Percentiles rank a stretch among this genome's conserved stretches.
Evolutionary conservation across 257 asterid species (phyloP).

Genomic region (Solanum rostratum): DNA sequence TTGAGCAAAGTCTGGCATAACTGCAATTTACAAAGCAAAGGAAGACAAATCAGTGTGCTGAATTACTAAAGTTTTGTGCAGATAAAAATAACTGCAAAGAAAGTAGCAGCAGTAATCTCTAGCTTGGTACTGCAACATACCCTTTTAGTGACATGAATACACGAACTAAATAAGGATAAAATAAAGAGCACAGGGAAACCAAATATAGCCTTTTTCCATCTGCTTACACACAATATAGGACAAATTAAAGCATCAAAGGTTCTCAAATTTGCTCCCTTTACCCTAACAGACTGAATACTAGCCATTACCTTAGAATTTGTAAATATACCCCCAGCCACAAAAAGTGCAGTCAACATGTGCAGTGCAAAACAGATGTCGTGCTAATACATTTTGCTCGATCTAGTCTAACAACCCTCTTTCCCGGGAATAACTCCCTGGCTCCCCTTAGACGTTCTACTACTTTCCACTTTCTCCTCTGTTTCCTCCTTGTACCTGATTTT

Average conservation of each 20-base stretch:
- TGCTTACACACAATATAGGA: not conserved
- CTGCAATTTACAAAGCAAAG: slow-evolving; percentile 25
- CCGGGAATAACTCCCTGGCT: not conserved
- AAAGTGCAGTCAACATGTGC: not conserved
- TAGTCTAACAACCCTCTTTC: not conserved
- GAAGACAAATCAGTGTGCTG: not conserved
- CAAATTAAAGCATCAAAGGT: not conserved
- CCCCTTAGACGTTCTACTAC: not conserved
- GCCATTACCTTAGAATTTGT: not conserved
- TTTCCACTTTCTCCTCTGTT: not conserved
- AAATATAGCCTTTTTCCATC: not conserved
- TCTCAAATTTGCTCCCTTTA: not conserved
- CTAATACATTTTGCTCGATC: not conserved
- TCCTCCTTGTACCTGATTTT: not conserved
- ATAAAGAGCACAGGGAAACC: not conserved
- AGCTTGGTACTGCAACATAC: not conserved
- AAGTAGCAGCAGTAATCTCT: not conserved
- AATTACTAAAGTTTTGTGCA: not conserved
- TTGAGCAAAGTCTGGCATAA: slow-evolving; percentile 67
- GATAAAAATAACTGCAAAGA: not conserved
- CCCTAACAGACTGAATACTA: not conserved
- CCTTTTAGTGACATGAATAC: not conserved
- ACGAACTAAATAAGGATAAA: not conserved
- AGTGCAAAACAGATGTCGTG: not conserved
- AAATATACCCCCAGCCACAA: not conserved